Conservation (phyloP, 768 basidiomycete species). For the Kondoa malvinella region DNA sequence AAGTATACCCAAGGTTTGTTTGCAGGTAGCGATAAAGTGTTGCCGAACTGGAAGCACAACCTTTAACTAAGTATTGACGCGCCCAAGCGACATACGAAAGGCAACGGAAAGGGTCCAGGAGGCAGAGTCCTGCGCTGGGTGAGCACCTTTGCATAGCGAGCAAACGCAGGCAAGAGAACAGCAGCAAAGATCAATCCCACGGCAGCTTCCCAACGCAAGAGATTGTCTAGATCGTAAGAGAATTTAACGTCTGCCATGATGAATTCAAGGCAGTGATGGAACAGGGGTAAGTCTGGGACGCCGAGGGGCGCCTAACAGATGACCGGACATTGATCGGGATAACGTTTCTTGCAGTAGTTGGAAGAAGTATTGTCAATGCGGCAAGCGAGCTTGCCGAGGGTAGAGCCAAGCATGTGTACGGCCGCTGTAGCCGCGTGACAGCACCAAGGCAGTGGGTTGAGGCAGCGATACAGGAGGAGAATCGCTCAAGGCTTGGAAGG, state of each 20-base stretch:
- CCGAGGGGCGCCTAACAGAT: too few relatives aligned
- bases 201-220: neutral
- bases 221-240: neutral
- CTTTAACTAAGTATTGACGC: neutral
- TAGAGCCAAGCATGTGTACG: too few relatives aligned
- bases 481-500: too few relatives aligned
- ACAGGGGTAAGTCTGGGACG: neutral
- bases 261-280: neutral
- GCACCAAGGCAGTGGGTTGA: too few relatives aligned
- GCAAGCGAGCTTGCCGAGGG: too few relatives aligned
- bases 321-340: too few relatives aligned
- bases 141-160: neutral
- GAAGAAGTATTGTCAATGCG: too few relatives aligned
- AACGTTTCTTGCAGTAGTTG: too few relatives aligned
- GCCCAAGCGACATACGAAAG: too few relatives aligned
- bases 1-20: constrained; percentile 5
- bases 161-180: neutral
- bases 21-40: neutral
- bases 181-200: neutral
- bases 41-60: neutral
- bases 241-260: neutral
- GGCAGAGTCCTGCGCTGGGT: neutral
- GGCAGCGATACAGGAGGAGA: too few relatives aligned
- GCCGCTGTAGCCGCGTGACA: too few relatives aligned
- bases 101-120: neutral